Evolutionary conservation across 495 filamentous ascomycete species (phyloP), one percentile per base, ranked within the genome.

Genomic region (Margaritispora aquatica): DNA sequence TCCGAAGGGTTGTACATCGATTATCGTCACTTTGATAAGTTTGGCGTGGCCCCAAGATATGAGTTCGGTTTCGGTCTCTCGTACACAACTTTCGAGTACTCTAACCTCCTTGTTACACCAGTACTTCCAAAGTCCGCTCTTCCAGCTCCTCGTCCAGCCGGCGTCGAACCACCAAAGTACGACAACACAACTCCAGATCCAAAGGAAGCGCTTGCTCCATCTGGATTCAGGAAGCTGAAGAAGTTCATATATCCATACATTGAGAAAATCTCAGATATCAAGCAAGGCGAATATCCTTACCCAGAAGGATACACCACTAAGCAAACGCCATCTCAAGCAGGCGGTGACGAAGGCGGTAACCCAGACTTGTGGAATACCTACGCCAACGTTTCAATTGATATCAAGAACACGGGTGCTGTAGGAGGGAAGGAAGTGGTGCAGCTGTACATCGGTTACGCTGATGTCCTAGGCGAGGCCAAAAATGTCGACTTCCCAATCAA

Each of bases 241-340:
- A 91, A 91, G 66, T 95, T 90, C 69, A 80, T 98, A 59, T 97
- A 98, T 67, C 91, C 94, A 0, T 98, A 96, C 65, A 80, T 97
- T 19, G 55, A 64, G 19, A 69, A 69, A 26, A 73, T 83, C 27
- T 81, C 84, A 22, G 75, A 82, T 8, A 79, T 87, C 50, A 78
- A 77, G 13, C 51, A 71, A 0, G 75, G 74, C n/a, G 71, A 73
- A 1, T 89, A 90, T 60, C 78, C 79, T 0, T 95, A 92, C 61
- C 92, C 92, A 0, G 73, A 80, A 0, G 90, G 87, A 2, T 95
- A 93, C 69, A 68, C 79, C 36, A 71, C 73, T 13, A 70, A 70
- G 19, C 77, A 80, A 47, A 66, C 72, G 0, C 78, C 72, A 15
- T 92, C 87, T 20, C 75, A 76, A 2, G 89, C 91, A 4, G 89